phyloP scores from a whole-genome alignment of 2,329 filamentous ascomycete species.

The Colletotrichum echinochloae region DNA sequence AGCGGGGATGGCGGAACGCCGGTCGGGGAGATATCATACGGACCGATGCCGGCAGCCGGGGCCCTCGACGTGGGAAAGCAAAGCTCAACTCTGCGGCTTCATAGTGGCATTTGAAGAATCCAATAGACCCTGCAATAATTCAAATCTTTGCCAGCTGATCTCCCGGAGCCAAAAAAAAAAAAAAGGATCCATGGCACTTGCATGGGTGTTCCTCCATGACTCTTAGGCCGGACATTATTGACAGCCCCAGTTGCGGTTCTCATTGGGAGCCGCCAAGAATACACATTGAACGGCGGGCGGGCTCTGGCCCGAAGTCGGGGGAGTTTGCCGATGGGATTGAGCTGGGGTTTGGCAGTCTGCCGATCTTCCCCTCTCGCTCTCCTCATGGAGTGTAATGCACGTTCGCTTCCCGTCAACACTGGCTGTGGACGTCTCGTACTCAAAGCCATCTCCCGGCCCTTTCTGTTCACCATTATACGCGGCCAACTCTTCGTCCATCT shows the following conservation, averaged over 20 bases:
- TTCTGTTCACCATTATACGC: background rate
- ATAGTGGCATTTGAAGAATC: background rate
- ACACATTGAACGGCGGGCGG: background rate
- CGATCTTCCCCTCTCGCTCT: conserved; percentile 15
- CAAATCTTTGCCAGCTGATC: too few species aligned
- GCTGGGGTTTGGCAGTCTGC: conserved; percentile 1
- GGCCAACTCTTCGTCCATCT: too few species aligned
- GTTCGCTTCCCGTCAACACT: background rate
- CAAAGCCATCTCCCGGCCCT: fast-evolving
- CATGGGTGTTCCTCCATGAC: background rate
- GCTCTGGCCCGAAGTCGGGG: background rate
- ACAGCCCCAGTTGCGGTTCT: background rate
- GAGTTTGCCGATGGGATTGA: conserved; percentile 7
- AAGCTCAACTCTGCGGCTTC: background rate
- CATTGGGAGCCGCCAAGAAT: background rate
- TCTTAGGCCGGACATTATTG: background rate
- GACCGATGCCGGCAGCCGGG: background rate
- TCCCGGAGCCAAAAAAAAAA: too few species aligned
- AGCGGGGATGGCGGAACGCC: background rate
- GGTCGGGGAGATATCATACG: background rate
- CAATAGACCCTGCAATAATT: background rate
- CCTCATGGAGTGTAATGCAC: background rate
- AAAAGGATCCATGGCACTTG: background rate
- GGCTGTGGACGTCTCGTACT: background rate
- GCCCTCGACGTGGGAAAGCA: background rate